Percentiles rank a stretch among this genome's conserved stretches.
Evolutionary conservation across 2,329 filamentous ascomycete genomes (phyloP).

Genomic region (Alternaria arborescens): DNA sequence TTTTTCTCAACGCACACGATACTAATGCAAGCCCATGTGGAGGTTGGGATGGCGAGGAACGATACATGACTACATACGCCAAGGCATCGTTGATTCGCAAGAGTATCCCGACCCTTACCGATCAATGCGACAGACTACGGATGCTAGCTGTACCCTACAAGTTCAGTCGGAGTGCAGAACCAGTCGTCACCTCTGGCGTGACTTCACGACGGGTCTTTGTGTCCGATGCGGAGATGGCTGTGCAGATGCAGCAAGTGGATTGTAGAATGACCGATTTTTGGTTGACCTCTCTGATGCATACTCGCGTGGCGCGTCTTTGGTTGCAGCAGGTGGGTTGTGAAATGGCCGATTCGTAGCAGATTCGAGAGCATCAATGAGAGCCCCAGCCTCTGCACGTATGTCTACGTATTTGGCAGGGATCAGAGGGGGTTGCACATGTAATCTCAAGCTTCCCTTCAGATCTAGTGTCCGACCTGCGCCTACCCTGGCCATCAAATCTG

Average conservation of each 20-base stretch:
- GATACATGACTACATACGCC: not conserved
- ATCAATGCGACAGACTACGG: not conserved
- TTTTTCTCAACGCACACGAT: not conserved
- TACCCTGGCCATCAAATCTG: slow-evolving; percentile 12
- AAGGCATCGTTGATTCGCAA: not conserved
- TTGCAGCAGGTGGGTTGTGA: not conserved
- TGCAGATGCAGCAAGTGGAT: not conserved
- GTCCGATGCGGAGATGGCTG: not conserved
- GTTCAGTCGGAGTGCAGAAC: not conserved
- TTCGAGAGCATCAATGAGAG: slow-evolving; percentile 26
- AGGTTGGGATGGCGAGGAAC: too few species aligned
- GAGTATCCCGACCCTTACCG: not conserved
- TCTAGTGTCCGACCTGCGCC: slow-evolving; percentile 13
- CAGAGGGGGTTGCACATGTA: slow-evolving; percentile 33
- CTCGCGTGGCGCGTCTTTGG: not conserved
- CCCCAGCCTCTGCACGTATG: slow-evolving; percentile 33
- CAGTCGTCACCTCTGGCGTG: not conserved
- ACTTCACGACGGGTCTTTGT: not conserved
- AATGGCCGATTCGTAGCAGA: not conserved
- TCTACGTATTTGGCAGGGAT: slow-evolving; percentile 40
- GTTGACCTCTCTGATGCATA: not conserved
- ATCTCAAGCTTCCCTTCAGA: slow-evolving; percentile 37
- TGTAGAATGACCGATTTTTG: not conserved
- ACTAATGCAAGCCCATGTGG: not conserved
- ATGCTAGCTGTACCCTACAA: not conserved